Conservation (phyloP, 2,329 filamentous ascomycete species). For the Cadophora malorum region DNA sequence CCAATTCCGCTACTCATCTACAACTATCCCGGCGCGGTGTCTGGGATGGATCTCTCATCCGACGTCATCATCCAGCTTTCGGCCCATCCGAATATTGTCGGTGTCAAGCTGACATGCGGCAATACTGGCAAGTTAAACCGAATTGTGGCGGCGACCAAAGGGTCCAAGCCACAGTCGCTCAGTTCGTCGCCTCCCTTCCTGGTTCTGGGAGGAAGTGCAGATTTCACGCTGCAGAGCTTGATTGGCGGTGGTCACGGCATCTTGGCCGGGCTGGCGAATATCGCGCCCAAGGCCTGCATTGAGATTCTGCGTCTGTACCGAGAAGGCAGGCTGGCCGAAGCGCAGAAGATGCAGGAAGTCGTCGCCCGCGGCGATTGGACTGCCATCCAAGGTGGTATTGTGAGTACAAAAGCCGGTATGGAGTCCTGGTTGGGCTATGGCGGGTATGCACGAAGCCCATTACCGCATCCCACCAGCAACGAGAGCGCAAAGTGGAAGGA, state of each 20-base stretch:
- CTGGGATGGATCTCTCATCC: conserved; percentile 88
- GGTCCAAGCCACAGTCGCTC: conserved; percentile 51
- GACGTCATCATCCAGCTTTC: conserved; percentile 83
- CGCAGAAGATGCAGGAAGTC: conserved; percentile 66
- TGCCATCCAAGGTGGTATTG: conserved; percentile 71
- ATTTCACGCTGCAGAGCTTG: conserved; percentile 75
- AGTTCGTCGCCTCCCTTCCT: conserved; percentile 58
- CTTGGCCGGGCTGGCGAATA: conserved; percentile 74
- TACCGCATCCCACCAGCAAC: conserved; percentile 58
- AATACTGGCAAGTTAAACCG: conserved; percentile 70
- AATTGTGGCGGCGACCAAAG: conserved; percentile 61
- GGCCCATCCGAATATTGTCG: conserved; percentile 82
- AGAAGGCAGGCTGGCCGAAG: conserved; percentile 64
- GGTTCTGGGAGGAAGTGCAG: conserved; percentile 74
- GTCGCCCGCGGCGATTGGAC: conserved; percentile 73
- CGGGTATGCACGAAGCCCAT: conserved; percentile 55
- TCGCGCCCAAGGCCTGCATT: conserved; percentile 70
- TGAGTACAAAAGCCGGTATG: conserved; percentile 71
- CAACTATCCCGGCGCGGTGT: conserved; percentile 89
- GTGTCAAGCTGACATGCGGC: conserved; percentile 91
- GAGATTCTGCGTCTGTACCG: conserved; percentile 65
- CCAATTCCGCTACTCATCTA: conserved; percentile 83
- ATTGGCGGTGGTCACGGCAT: conserved; percentile 74
- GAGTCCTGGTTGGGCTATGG: conserved; percentile 70
- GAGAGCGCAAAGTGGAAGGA: conserved; percentile 60